Conservation (phyloP, 1,284 basidiomycete species). For the Inonotus obliquus region DNA sequence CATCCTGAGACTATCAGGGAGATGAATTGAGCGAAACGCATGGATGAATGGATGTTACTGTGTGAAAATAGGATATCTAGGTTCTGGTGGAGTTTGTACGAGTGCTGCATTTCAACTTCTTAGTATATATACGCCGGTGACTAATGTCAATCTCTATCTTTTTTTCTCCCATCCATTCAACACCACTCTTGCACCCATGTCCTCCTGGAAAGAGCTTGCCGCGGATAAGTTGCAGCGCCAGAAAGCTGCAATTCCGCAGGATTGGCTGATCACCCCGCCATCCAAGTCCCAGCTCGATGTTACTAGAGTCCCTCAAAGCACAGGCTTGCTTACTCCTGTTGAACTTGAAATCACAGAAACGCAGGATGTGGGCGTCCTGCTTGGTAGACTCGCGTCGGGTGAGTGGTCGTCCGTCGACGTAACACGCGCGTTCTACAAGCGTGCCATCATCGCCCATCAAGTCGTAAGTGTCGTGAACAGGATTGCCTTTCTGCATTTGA, state of each 20-base stretch:
- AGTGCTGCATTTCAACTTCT: neutral
- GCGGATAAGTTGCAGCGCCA: constrained; percentile 49
- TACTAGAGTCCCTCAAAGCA: constrained; percentile 47
- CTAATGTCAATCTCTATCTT: neutral
- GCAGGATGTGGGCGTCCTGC: constrained; percentile 42
- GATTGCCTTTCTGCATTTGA: neutral
- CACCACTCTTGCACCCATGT: neutral
- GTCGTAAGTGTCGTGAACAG: constrained; percentile 44
- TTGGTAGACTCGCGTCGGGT: constrained; percentile 43
- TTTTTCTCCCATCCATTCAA: neutral
- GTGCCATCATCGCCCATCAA: constrained; percentile 79
- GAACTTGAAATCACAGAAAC: constrained; percentile 69
- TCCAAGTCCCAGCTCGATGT: constrained; percentile 46
- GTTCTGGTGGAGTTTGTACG: neutral
- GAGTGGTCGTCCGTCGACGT: constrained; percentile 63
- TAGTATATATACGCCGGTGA: neutral
- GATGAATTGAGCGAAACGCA: neutral
- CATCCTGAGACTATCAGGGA: neutral
- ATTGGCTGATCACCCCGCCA: constrained; percentile 48
- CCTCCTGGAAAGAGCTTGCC: constrained; percentile 46
- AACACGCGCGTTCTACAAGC: constrained; percentile 72
- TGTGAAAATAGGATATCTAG: neutral
- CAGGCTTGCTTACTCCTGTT: constrained; percentile 51
- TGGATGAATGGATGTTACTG: neutral
- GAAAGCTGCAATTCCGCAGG: constrained; percentile 50